Conservation (phyloP, 345 rosid genomes). For the Murraya koenigii region DNA sequence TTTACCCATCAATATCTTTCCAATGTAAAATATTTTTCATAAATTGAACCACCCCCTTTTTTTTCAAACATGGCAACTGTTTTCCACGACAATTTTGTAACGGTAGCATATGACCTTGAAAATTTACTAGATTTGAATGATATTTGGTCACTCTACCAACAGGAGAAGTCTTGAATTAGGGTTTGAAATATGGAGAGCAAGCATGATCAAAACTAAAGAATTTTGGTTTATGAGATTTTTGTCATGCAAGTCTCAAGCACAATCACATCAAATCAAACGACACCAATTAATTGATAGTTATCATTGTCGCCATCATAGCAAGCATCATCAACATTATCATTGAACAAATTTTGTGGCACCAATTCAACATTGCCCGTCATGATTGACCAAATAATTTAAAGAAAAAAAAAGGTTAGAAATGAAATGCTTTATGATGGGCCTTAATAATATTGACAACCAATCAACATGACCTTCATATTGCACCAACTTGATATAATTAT, state of each 20-base stretch:
- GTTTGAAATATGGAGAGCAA: neutral
- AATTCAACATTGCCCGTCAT: constrained; percentile 4
- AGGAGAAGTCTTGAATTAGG: neutral
- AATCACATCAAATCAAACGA: constrained; percentile 11
- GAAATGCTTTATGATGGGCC: neutral
- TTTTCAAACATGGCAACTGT: neutral
- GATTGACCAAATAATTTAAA: constrained; percentile 6
- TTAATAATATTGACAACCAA: constrained; percentile 25
- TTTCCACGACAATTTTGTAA: too few relatives aligned
- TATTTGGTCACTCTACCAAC: neutral
- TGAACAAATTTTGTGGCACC: neutral
- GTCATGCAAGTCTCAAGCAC: constrained; percentile 12
- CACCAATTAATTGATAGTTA: neutral
- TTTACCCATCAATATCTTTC: neutral
- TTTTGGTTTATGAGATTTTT: neutral
- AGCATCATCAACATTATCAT: constrained; percentile 21
- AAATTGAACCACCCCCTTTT: neutral
- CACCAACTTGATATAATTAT: constrained; percentile 15
- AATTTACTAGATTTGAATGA: neutral
- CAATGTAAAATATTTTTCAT: neutral
- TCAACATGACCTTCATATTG: constrained; percentile 12
- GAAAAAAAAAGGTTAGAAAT: too few relatives aligned
- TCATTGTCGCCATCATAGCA: constrained; percentile 8
- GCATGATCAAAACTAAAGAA: neutral
- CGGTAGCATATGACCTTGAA: too few relatives aligned